Evolutionary conservation across 345 rosid species (phyloP), one percentile per base, ranked within the genome.

Genomic region (Schrenkiella parvula): DNA sequence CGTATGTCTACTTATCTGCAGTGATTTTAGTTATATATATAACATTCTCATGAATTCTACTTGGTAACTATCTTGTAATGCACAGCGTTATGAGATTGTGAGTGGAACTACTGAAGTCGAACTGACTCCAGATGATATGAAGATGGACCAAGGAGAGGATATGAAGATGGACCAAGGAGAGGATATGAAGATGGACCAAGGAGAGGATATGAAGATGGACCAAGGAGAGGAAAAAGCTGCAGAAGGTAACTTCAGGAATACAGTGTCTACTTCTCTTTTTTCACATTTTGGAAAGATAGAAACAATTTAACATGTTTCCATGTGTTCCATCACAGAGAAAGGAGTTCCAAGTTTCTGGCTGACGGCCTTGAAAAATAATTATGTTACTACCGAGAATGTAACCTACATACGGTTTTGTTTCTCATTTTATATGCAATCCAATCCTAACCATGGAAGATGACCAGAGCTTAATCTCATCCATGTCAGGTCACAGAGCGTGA

Each of bases 321-420:
- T 52, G 11, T 73, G 53, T 29, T 78, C 62, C 14, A 14, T 51
- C 63, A 74, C 85, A 91, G 98, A 83, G 68, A 91, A 86, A 79
- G 98, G 98, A 72, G 95, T 93, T 64, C 98, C 98, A 59, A 82
- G 81, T 51, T 93, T 93, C 78, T 93, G 98, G 97, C 82, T 89
- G 3, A 79, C 42, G 44, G 96, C 97, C 4, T 82, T 93, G 92
- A 89, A 88, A 74, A 93, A 89, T 52, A 93, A 91, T 69, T 96
- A 88, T 42, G 90, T 91, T 34, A 75, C 82, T 8, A 72, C 82
- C 17, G 95, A 88, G 67, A 97, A 89, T 92, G 98, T 89, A 50
- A 29, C 11, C 76, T 61, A n/a, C 29, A 38, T 70, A 25, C 13
- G 63, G 12, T 34, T 55, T 54, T 14, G 34, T 47, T 31, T 8